A percentile compares a stretch with the other conserved stretches of the same genome.
Evolutionary conservation across 306 rosid species (phyloP).

Genomic region (Pterocarpus santalinus): DNA sequence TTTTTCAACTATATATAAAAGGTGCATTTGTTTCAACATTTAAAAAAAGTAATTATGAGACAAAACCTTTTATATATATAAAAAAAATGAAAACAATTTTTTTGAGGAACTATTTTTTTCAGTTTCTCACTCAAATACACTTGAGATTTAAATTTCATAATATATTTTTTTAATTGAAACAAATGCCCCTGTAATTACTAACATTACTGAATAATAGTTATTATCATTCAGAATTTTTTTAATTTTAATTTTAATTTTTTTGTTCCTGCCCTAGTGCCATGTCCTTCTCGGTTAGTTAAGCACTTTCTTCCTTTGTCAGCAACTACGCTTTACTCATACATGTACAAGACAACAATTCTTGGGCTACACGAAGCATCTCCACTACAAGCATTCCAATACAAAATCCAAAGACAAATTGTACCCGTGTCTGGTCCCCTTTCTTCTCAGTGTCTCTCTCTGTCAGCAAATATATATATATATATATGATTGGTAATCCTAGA

Average conservation of each 20-base stretch:
- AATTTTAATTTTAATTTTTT: neutral
- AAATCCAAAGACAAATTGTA: constrained; percentile 37
- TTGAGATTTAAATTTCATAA: too few species aligned
- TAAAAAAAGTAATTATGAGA: too few species aligned
- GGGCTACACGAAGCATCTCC: constrained; percentile 52
- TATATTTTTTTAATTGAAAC: too few species aligned
- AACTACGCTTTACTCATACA: neutral
- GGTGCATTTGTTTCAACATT: too few species aligned
- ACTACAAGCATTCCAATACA: constrained; percentile 44
- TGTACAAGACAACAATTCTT: constrained; percentile 29
- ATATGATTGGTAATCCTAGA: constrained; percentile 43
- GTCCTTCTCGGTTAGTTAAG: constrained; percentile 26
- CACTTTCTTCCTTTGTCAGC: constrained; percentile 25
- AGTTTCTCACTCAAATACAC: too few species aligned
- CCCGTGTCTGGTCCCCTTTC: constrained; percentile 36
- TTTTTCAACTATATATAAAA: too few species aligned
- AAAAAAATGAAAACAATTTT: too few species aligned
- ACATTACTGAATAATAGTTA: neutral
- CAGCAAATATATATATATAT: neutral
- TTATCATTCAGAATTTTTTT: neutral
- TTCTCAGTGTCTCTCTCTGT: neutral
- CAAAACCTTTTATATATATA: too few species aligned
- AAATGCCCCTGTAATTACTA: too few species aligned
- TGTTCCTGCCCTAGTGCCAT: neutral
- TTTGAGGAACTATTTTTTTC: too few species aligned